Conservation (phyloP, 1,139 yeast species). For the Spencermartinsiella ligniputridi region DNA sequence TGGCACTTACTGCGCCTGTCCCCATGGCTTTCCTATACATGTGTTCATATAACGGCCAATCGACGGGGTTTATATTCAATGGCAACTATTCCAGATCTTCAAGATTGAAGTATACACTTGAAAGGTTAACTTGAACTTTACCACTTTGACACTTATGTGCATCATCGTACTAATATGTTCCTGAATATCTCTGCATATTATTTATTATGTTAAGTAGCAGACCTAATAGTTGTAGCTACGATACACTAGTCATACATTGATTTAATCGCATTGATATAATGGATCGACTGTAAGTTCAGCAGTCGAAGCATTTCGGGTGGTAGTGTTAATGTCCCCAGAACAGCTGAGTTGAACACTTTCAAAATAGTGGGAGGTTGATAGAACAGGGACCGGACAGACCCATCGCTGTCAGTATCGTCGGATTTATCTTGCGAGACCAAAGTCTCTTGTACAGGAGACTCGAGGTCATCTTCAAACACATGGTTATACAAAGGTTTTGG, state of each 20-base stretch:
- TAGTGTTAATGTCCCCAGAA: constrained; percentile 8
- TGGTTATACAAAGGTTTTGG: constrained; percentile 13
- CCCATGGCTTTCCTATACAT: too few relatives aligned
- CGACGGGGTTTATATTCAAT: too few relatives aligned
- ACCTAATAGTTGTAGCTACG: too few relatives aligned
- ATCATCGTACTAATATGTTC: too few relatives aligned
- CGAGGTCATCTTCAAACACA: constrained; percentile 15
- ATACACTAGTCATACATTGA: not conserved
- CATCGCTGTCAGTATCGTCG: constrained; percentile 5
- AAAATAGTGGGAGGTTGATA: constrained; percentile 6
- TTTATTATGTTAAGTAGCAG: too few relatives aligned
- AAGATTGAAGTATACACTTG: too few relatives aligned
- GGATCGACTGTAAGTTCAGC: constrained; percentile 10
- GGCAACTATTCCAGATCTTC: too few relatives aligned
- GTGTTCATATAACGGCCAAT: too few relatives aligned
- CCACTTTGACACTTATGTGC: too few relatives aligned
- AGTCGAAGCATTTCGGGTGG: constrained; percentile 9
- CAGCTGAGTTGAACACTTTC: constrained; percentile 14
- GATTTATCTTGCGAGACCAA: constrained; percentile 3
- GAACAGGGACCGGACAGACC: not conserved
- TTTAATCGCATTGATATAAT: constrained; percentile 4
- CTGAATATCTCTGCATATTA: too few relatives aligned
- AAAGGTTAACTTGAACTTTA: too few relatives aligned
- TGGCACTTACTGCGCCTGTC: too few relatives aligned
- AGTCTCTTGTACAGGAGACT: constrained; percentile 1